Evolutionary conservation across 2,329 filamentous ascomycete genomes (phyloP).

Genomic region (Pestalotiopsis sp.): DNA sequence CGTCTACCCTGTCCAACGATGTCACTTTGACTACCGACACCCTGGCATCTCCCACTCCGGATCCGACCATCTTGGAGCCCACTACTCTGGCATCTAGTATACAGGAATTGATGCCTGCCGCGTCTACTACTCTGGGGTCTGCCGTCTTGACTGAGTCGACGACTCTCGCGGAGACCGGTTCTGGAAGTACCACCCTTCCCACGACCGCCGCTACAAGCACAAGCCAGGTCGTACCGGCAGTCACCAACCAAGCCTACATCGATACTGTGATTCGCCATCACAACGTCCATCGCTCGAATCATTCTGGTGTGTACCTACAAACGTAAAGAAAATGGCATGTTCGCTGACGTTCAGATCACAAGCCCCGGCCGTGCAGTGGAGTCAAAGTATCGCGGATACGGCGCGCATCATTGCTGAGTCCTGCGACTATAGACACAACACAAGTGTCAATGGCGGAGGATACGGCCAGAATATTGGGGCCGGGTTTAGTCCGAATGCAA

Average conservation of each 20-base stretch:
- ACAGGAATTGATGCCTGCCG: not conserved
- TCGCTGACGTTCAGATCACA: not conserved
- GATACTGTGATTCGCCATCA: constrained; percentile 1
- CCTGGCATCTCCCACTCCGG: not conserved
- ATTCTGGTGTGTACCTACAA: not conserved
- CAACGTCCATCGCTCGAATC: not conserved
- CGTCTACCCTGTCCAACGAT: not conserved
- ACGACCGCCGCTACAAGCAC: not conserved
- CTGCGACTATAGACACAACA: not conserved
- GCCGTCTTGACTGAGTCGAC: not conserved
- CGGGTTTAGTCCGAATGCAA: not conserved
- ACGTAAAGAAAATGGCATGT: not conserved
- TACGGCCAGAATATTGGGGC: constrained; percentile 3
- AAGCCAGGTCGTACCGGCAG: not conserved
- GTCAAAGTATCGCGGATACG: not conserved
- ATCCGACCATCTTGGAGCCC: not conserved
- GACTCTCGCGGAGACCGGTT: not conserved
- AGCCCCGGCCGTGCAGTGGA: not conserved
- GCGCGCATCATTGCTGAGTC: not conserved
- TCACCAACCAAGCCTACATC: not conserved
- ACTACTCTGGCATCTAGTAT: not conserved
- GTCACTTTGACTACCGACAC: not conserved
- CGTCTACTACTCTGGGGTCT: not conserved
- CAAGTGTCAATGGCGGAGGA: not conserved
- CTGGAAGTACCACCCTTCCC: not conserved